phyloP scores from a whole-genome alignment of 139 green algal species.

The Chlamydomonas urium region DNA sequence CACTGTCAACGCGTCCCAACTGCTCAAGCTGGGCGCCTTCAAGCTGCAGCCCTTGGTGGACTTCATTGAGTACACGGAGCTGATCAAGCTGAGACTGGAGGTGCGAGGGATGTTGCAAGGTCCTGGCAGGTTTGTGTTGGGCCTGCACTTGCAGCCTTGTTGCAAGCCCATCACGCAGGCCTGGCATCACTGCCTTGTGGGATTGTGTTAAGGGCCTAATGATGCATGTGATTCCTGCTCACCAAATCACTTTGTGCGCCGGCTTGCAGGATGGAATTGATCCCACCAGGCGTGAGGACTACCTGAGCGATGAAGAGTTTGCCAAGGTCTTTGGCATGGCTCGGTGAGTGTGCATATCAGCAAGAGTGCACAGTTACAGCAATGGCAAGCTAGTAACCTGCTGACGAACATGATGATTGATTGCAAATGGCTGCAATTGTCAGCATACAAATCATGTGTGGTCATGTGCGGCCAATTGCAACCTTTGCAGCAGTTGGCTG shows the following conservation, averaged over 20 bases:
- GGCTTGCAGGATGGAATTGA: conserved; percentile 41
- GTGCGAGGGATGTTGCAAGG: conserved; percentile 10
- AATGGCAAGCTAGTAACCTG: too few relatives aligned
- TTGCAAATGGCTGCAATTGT: too few relatives aligned
- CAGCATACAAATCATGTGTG: too few relatives aligned
- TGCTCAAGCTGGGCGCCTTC: conserved; percentile 19
- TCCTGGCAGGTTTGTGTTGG: neutral
- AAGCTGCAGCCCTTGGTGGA: conserved; percentile 32
- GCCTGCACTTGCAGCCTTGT: neutral
- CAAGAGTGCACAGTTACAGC: too few relatives aligned
- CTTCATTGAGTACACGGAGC: conserved; percentile 39
- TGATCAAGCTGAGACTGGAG: conserved; percentile 48
- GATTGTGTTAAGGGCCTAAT: neutral
- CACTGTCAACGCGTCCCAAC: conserved; percentile 17
- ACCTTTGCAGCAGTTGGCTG: too few relatives aligned
- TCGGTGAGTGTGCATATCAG: too few relatives aligned
- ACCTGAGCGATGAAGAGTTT: conserved; percentile 48
- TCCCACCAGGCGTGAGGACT: conserved; percentile 53
- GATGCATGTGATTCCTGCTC: neutral
- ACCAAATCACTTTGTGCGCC: neutral
- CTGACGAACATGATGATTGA: too few relatives aligned
- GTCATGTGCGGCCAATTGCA: too few relatives aligned
- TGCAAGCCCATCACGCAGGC: neutral
- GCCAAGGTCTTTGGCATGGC: conserved; percentile 7
- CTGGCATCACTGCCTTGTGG: too few relatives aligned